Base-by-base conservation (phyloP, 768 basidiomycete species). In the Mycena galericulata region DNA sequence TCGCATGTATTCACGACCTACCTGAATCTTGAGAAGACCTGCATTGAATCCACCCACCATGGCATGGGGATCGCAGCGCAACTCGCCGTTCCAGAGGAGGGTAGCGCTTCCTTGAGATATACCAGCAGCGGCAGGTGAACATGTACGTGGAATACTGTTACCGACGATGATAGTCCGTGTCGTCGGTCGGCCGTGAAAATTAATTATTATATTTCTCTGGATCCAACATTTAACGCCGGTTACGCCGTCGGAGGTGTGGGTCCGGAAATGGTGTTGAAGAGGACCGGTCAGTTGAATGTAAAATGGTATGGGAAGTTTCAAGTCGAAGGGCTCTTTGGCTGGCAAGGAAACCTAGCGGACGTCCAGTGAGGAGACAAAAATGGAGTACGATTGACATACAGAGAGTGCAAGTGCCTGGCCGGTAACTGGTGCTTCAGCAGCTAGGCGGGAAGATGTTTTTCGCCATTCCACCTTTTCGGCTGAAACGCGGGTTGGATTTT, bases 51-150 rank as follows among this genome's bases (percentile, higher is more conserved):
- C 40, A 4, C 60, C 60, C 7, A 62, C 50, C 0, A 26, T 12
- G 26, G 43, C 34, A 24, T 50, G 49, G 4, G 34, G 2, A 17
- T 51, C 27, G 29, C 47, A 51, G 27, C 38, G 40, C 26, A 62
- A 10, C 40, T 62, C 36, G 60, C 60, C 60, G 26, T 41, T 36
- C 60, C 60, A 62, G 2, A 29, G 27, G 9, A 50, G 49, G 4
- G 54, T n/a, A 20, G 18, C 7, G n/a, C 17, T 18, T 1, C 20
- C n/a, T 18, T 58, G 40, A 10, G 6, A 7, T 12, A 18, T 17
- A 29, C 11, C 43, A 2, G 29, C 29, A 11, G 2, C 5, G 9
- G 29, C 15, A 2, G 43, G 30, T 3, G 41, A 2, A 34, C 34
- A 51, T 1, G 10, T 24, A 29, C 20, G 3, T 8, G 26, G 22